phyloP scores from a whole-genome alignment of 139 green algal species.

The Micractinium sp. region DNA sequence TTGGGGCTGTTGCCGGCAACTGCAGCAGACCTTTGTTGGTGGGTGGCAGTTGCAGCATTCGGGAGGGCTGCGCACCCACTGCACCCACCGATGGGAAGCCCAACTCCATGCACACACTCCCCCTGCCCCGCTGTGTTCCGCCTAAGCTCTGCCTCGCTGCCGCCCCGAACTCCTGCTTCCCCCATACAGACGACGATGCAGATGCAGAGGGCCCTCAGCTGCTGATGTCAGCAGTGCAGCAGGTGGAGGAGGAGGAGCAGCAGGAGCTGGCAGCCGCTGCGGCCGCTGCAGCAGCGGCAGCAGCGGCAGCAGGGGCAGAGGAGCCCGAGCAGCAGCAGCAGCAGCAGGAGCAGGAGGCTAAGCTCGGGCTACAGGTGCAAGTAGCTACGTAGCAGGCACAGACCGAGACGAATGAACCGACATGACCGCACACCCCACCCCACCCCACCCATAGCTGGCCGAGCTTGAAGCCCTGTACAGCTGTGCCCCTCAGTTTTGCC shows the following conservation, averaged over 20 bases:
- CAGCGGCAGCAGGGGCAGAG: not conserved
- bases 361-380: not conserved
- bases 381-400: no score
- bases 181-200: not conserved
- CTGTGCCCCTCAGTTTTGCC: no score
- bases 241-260: not conserved
- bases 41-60: not conserved
- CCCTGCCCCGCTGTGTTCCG: not conserved
- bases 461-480: no score
- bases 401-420: no score
- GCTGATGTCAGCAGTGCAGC: constrained; percentile 7
- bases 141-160: not conserved
- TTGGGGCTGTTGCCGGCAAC: not conserved
- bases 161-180: not conserved
- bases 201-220: constrained; percentile 18
- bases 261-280: not conserved
- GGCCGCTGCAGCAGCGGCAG: not conserved
- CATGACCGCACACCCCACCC: no score
- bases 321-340: not conserved
- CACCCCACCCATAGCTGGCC: no score
- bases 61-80: not conserved
- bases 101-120: not conserved
- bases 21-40: not conserved
- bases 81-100: no score
- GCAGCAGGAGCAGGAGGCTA: not conserved